Evolutionary conservation across 352 stramenopile species (phyloP), one percentile per base, ranked within the genome.

Genomic region (Aphanomyces stellatus): DNA sequence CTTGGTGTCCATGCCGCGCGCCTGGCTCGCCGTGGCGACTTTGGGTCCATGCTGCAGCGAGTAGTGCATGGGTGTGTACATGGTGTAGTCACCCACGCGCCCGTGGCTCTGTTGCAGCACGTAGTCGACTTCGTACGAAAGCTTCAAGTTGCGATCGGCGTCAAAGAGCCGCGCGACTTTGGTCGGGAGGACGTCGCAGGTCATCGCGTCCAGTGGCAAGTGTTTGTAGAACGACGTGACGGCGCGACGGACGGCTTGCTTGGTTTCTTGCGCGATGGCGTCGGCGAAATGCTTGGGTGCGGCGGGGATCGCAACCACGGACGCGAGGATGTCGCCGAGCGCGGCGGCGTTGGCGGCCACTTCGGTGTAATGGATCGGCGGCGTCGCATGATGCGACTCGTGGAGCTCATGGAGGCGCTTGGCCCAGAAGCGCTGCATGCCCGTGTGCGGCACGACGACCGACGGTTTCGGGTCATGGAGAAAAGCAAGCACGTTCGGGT

Each of bases 131-230:
- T 91, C 84, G 53, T 91, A 89, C 22, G 80, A 93, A 8, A 93
- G 69, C 67, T 93, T 93, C 42, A 93, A 72, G 59, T 87, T 61
- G 51, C 81, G 69, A n/a, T 74, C 60, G 0, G 75, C 72, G 55
- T 90, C 77, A 57, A 91, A 93, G 10, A 91, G 76, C 28, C 81
- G 80, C 37, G 84, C 84, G 51, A 89, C 75, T 30, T 82, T 74
- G 11, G 60, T 71, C 28, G 80, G 76, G 61, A 91, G 79, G 42
- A 93, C 42, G 57, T 93, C 84, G 56, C 84, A 93, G 30, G 67
- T 77, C 84, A 93, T 93, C 0, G 76, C 75, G 53, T 70, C 62
- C 4, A 91, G 30, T 2, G 84, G 84, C n/a, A 93, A 51, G 55
- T 85, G 81, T 19, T 65, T 76, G 55, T 93, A 90, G 64, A 93